Percentiles rank a stretch among this genome's conserved stretches.
These are phyloP conservation scores for Diplogelasinospora grovesii DNA, from an alignment of 495 filamentous ascomycete species.

Conservation along the genomic window DNA sequence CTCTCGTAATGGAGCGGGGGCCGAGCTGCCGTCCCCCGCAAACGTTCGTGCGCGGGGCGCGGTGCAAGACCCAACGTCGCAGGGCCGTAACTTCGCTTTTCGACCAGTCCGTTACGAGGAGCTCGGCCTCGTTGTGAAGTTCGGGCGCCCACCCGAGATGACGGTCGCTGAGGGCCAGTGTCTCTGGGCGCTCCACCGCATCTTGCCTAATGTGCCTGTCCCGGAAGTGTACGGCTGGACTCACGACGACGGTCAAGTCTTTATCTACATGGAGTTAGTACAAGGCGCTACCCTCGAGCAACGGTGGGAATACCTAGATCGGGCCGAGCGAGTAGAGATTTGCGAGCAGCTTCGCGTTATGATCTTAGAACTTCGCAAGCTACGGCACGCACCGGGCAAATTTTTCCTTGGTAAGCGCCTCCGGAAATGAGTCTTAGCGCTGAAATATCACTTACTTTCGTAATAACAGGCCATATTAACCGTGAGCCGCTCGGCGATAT, in stretches of 20 bases:
- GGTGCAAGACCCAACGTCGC: too few relatives aligned
- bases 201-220: constrained; percentile 34
- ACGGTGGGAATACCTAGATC: constrained; percentile 28
- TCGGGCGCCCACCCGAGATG: constrained; percentile 28
- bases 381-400: constrained; percentile 29
- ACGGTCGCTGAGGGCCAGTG: constrained; percentile 37
- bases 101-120: constrained; percentile 23
- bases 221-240: constrained; percentile 45
- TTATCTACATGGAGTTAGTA: constrained; percentile 46
- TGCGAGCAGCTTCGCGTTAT: constrained; percentile 27
- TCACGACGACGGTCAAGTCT: constrained; percentile 32
- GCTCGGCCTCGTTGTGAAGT: constrained; percentile 39
- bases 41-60: too few relatives aligned
- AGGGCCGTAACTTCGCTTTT: too few relatives aligned
- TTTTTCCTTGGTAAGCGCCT: constrained; percentile 21
- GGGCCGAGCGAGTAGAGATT: constrained; percentile 27
- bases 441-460: too few relatives aligned
- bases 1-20: too few relatives aligned
- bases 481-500: constrained; percentile 25
- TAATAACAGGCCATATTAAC: constrained; percentile 30
- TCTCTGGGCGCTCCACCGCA: constrained; percentile 34
- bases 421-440: too few relatives aligned
- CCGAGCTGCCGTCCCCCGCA: too few relatives aligned
- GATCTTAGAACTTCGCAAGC: constrained; percentile 18
- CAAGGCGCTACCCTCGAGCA: constrained; percentile 32